Evolutionary conservation across 306 rosid genomes (phyloP), one percentile per base, ranked within the genome.

Genomic region (Ormosia semicastrata): DNA sequence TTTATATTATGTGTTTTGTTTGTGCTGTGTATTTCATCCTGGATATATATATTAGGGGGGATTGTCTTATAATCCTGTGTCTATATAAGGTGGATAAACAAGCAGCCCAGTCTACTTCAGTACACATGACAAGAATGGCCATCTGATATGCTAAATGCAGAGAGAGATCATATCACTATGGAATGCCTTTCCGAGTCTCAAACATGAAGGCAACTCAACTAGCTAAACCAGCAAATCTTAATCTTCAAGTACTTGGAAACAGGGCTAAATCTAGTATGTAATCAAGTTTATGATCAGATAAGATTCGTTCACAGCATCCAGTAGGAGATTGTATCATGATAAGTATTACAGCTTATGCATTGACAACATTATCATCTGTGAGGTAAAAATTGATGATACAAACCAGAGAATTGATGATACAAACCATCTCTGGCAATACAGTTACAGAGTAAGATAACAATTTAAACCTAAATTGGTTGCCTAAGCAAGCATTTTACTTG

Each of bases 401-500:
- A 24, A 79, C 87, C 79, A 82, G n/a, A n/a, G n/a, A 86, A 66
- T 68, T 85, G 75, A 56, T 62, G 85, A 82, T 71, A 80, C 75
- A 24, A 24, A 79, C 87, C 79, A 82, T 15, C 56, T 73, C 24
- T 79, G 50, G 66, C 68, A 63, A 74, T 80, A 15, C 76, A 63
- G 80, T 13, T 34, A 80, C 84, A 79, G 74, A 83, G 39, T 6
- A 82, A 57, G 74, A 76, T 64, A 81, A 71, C n/a, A 72, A 59
- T 46, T 71, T 54, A 46, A 78, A 63, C 69, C 83, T 73, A 81
- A 75, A 77, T 33, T 36, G 50, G 78, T 47, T 73, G 83, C 70
- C 75, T 87, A 80, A 74, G 81, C 79, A 84, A 85, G 93, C 93
- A 85, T 82, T 80, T 86, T 88, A 84, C 92, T 79, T 85, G 90